Evolutionary conservation across 1,139 yeast species (phyloP), one percentile per base, ranked within the genome.

Genomic region (Groenewaldozyma sp.): DNA sequence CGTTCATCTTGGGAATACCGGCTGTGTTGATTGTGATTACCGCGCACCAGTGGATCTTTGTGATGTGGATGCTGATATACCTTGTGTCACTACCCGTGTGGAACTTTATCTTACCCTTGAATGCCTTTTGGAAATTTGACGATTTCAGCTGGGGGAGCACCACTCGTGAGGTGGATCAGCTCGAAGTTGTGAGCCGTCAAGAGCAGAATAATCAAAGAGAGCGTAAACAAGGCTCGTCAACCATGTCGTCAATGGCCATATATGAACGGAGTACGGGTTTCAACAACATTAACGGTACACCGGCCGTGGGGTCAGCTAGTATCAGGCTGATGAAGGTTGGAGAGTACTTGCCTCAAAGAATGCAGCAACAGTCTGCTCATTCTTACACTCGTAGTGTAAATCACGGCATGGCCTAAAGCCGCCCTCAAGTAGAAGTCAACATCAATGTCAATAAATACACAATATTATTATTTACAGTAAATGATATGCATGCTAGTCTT

Each of bases 141-240:
- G 95, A 87, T 60, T 87, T 87, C 60, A 77, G 88, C 58, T 87
- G 96, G 96, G 95, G 95, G 55, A 94, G 82, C 51, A 86, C 95
- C 1, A 27, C 17, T 27, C 11, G 11, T 27, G 10, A 27, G 11
- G 17, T 27, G 14, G 31, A 5, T 27, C n/a, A n/a, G n/a, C n/a
- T n/a, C n/a, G n/a, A n/a, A n/a, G n/a, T n/a, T n/a, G n/a, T n/a
- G n/a, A n/a, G n/a, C n/a, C n/a, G n/a, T n/a, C 73, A 95, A 67
- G 72, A 78, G 19, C 29, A 13, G 13, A 17, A 11, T 13, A 24
- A 26, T 19, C 24, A 24, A 9, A 10, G n/a, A 32, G 16, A 24
- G n/a, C 11, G n/a, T 10, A 9, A 24, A n/a, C 27, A 24, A 9
- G 11, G 27, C n/a, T n/a, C n/a, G 9, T 24, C 27, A 24, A 24